Evolutionary conservation across 2,329 filamentous ascomycete genomes (phyloP).

Genomic region (Xylaria hypoxylon): DNA sequence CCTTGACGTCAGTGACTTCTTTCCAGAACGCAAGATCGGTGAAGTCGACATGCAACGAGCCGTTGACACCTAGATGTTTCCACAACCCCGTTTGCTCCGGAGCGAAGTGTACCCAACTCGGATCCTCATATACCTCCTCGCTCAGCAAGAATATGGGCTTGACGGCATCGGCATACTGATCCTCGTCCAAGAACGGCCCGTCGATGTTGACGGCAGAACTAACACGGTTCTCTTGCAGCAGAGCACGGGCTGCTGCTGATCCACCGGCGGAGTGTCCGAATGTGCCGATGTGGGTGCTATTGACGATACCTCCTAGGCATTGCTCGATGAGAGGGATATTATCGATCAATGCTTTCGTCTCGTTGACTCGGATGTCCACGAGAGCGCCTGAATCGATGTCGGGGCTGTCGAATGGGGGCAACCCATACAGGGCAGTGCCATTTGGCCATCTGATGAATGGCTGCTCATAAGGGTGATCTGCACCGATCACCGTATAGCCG

Average conservation of each 20-base stretch:
- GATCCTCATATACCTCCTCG: constrained; percentile 6
- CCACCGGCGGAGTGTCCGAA: constrained; percentile 45
- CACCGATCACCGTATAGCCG: constrained; percentile 39
- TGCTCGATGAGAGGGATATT: constrained; percentile 29
- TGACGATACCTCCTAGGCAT: constrained; percentile 33
- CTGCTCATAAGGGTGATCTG: constrained; percentile 46
- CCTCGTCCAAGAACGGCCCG: constrained; percentile 33
- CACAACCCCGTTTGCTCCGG: constrained; percentile 36
- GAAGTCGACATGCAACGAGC: constrained; percentile 38
- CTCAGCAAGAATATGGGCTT: constrained; percentile 40
- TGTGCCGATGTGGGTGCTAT: constrained; percentile 34
- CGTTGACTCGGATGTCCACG: constrained; percentile 12
- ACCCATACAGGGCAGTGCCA: constrained; percentile 39
- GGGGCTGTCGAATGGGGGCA: constrained; percentile 22
- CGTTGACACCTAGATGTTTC: constrained; percentile 34
- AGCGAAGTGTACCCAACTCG: constrained; percentile 35
- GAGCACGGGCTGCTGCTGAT: constrained; percentile 34
- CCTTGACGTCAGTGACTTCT: constrained; percentile 3
- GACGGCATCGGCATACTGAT: constrained; percentile 27
- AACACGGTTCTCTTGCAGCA: constrained; percentile 30
- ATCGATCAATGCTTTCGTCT: constrained; percentile 8
- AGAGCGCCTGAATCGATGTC: constrained; percentile 12
- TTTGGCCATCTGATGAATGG: constrained; percentile 46
- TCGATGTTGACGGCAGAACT: constrained; percentile 43
- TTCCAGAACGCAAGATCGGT: constrained; percentile 41